A percentile compares a stretch with the other conserved stretches of the same genome.
Conservation (phyloP, 139 green algal species). For the Volvox reticuliferus region DNA sequence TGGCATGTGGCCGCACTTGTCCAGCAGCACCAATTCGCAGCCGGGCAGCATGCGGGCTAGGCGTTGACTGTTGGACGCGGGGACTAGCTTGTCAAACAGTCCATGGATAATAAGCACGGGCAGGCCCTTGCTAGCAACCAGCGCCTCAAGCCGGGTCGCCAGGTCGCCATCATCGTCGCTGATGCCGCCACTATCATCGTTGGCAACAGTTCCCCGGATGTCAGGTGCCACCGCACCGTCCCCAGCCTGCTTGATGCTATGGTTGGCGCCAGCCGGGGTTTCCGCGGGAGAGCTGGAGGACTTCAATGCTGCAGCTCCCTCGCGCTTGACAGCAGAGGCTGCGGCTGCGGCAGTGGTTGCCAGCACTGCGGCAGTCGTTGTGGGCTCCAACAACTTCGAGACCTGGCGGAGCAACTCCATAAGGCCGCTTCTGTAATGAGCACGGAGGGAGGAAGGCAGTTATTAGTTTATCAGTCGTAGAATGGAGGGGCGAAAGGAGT, state of each 20-base stretch:
- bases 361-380: not conserved
- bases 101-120: constrained; percentile 86
- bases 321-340: constrained; percentile 14
- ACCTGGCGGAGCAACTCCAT: constrained; percentile 22
- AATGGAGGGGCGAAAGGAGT: not conserved
- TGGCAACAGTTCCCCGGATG: not conserved
- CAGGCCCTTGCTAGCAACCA: constrained; percentile 22
- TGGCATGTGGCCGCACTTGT: constrained; percentile 83
- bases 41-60: constrained; percentile 76
- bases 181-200: not conserved
- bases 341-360: not conserved
- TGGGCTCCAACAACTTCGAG: not conserved
- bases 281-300: not conserved
- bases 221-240: too few species aligned
- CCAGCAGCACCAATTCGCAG: constrained; percentile 69
- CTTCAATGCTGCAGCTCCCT: not conserved
- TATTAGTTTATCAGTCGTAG: not conserved
- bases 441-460: not conserved
- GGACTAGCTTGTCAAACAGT: constrained; percentile 82
- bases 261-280: too few species aligned
- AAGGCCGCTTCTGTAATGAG: not conserved
- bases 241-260: not conserved
- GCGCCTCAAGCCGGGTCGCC: constrained; percentile 57
- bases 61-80: constrained; percentile 78
- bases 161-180: constrained; percentile 49